These are phyloP conservation scores for Penicillium riverlandense DNA, from an alignment of 495 filamentous ascomycete species.

Conservation along the genomic window DNA sequence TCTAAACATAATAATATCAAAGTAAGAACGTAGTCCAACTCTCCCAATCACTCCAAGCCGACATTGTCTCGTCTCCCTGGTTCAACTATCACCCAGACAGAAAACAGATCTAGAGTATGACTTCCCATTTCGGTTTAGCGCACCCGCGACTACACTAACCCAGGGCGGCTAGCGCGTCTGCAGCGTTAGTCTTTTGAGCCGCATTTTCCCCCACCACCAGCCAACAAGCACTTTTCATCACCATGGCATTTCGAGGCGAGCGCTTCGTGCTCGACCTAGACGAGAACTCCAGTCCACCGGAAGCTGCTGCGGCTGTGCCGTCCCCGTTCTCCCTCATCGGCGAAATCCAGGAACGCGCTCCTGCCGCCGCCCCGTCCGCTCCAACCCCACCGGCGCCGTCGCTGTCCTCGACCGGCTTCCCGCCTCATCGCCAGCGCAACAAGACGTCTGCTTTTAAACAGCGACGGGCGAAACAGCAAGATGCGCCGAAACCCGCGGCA, in stretches of 20 bases:
- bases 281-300: slow-evolving; percentile 24
- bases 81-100: too few species aligned
- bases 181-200: slow-evolving; percentile 40
- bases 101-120: slow-evolving; percentile 9
- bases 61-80: too few species aligned
- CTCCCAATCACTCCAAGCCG: too few species aligned
- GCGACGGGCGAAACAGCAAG: slow-evolving; percentile 34
- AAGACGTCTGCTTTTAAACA: slow-evolving; percentile 71
- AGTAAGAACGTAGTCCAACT: too few species aligned
- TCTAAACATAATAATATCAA: too few species aligned
- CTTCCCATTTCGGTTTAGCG: slow-evolving; percentile 14
- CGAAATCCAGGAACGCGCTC: slow-evolving; percentile 70
- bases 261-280: slow-evolving; percentile 51
- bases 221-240: slow-evolving; percentile 7
- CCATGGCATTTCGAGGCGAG: slow-evolving; percentile 53
- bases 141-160: slow-evolving; percentile 5
- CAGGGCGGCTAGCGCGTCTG: slow-evolving; percentile 11
- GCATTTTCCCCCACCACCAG: slow-evolving; percentile 7
- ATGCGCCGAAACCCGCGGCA: not conserved
- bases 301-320: slow-evolving; percentile 10
- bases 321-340: slow-evolving; percentile 48
- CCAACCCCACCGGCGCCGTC: slow-evolving; percentile 43
- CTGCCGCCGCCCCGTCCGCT: slow-evolving; percentile 48
- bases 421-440: slow-evolving; percentile 73
- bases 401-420: slow-evolving; percentile 65